Evolutionary conservation across 2,329 filamentous ascomycete genomes (phyloP).

Genomic region (Pseudogymnoascus sp.): DNA sequence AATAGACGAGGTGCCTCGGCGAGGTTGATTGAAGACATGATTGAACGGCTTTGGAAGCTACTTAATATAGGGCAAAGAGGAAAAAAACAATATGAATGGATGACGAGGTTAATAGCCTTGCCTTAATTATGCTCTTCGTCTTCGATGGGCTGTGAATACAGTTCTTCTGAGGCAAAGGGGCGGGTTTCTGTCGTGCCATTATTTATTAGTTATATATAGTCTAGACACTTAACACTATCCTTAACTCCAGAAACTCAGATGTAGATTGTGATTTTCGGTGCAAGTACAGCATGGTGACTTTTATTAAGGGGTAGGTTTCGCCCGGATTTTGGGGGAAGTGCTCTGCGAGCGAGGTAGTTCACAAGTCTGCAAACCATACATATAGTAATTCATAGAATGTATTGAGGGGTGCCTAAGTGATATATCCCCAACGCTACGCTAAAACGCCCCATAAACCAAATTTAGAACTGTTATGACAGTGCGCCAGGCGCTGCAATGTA

Average conservation of each 20-base stretch:
- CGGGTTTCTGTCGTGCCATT: neutral
- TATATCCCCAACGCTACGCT: neutral
- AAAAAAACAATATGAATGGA: constrained; percentile 2
- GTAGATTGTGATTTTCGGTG: neutral
- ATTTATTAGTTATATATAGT: neutral
- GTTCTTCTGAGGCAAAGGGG: neutral
- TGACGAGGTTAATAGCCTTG: constrained; percentile 1
- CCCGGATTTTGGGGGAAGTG: neutral
- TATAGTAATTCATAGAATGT: neutral
- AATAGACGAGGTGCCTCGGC: neutral
- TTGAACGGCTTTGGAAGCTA: constrained; percentile 6
- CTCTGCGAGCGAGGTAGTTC: neutral
- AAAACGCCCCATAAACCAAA: neutral
- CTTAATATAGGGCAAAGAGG: constrained; percentile 1
- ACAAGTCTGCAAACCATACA: neutral
- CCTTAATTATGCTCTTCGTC: neutral
- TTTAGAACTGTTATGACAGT: neutral
- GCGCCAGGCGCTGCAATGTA: neutral
- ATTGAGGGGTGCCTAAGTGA: neutral
- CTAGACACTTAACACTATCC: neutral
- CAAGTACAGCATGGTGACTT: neutral
- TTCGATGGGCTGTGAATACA: neutral
- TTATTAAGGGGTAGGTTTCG: neutral
- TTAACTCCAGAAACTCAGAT: neutral
- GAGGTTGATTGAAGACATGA: constrained; percentile 2